A percentile compares a stretch with the other conserved stretches of the same genome.
Conservation (phyloP, 306 rosid species). For the Vigna nakashimae region DNA sequence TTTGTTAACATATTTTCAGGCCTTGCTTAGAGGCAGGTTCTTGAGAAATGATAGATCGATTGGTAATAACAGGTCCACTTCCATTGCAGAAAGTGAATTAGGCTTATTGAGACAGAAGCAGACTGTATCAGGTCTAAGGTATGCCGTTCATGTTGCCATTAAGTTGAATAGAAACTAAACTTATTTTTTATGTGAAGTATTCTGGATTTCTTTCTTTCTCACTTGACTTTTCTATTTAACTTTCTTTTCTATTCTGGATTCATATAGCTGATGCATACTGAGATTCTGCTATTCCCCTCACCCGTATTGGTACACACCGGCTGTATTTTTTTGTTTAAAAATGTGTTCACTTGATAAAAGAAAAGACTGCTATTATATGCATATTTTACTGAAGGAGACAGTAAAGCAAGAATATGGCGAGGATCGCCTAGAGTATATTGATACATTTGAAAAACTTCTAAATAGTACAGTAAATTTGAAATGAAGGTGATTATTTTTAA, state of each 20-base stretch:
- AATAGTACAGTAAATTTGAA: constrained; percentile 20
- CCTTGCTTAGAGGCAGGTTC: constrained; percentile 94
- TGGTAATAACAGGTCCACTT: constrained; percentile 68
- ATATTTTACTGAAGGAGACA: not conserved
- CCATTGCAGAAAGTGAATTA: constrained; percentile 88
- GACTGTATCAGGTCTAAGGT: constrained; percentile 96
- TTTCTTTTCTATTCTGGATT: constrained; percentile 35
- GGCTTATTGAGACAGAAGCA: constrained; percentile 89
- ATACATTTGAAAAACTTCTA: not conserved
- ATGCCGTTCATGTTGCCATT: constrained; percentile 42
- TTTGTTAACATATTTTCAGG: constrained; percentile 58
- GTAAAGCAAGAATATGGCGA: not conserved
- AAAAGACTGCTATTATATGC: constrained; percentile 7
- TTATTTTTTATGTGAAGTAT: constrained; percentile 21
- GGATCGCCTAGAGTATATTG: not conserved
- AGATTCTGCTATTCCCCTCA: not conserved
- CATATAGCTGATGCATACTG: not conserved
- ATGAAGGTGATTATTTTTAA: constrained; percentile 5
- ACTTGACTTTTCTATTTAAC: not conserved
- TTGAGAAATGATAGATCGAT: constrained; percentile 78
- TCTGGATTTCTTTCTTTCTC: constrained; percentile 26
- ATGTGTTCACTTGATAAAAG: not conserved
- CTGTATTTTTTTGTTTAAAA: constrained; percentile 35
- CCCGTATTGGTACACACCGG: not conserved
- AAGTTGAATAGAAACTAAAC: constrained; percentile 5